These are phyloP conservation scores for Dittrichia graveolens DNA, from an alignment of 129 eudicot genomes.

Conservation along the genomic window DNA sequence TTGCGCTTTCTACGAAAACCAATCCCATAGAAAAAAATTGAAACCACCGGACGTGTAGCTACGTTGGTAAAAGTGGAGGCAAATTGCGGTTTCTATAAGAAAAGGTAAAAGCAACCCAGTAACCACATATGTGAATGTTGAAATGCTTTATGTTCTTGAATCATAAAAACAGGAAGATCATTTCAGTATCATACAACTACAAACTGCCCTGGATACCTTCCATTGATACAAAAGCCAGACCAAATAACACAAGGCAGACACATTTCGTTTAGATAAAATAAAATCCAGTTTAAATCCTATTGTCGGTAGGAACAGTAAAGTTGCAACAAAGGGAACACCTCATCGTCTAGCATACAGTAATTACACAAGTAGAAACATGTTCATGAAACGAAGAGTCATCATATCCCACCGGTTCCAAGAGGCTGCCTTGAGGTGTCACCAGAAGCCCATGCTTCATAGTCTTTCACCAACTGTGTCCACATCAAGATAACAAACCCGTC, in stretches of 20 bases:
- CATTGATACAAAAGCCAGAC: neutral
- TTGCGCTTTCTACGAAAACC: no score
- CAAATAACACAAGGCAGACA: constrained; percentile 12
- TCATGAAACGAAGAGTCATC: constrained; percentile 4
- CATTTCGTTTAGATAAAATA: constrained; percentile 9
- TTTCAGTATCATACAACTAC: no score
- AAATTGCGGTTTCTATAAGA: no score
- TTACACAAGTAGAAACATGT: no score
- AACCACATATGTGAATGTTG: no score
- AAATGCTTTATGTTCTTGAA: no score
- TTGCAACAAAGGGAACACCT: neutral
- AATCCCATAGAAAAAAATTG: no score
- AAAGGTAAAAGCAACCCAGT: no score
- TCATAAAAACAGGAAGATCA: no score
- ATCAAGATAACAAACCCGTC: neutral
- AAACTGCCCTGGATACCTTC: neutral
- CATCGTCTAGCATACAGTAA: neutral
- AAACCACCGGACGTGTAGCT: no score
- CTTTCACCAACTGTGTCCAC: constrained; percentile 75
- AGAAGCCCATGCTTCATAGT: constrained; percentile 94
- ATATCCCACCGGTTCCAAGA: constrained; percentile 89
- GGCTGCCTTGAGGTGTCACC: constrained; percentile 90
- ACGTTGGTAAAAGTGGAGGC: no score
- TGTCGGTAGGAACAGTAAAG: neutral
- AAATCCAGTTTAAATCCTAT: neutral